Evolutionary conservation across 2,329 filamentous ascomycete species (phyloP).

Genomic region (Ceratocystis albifundus): DNA sequence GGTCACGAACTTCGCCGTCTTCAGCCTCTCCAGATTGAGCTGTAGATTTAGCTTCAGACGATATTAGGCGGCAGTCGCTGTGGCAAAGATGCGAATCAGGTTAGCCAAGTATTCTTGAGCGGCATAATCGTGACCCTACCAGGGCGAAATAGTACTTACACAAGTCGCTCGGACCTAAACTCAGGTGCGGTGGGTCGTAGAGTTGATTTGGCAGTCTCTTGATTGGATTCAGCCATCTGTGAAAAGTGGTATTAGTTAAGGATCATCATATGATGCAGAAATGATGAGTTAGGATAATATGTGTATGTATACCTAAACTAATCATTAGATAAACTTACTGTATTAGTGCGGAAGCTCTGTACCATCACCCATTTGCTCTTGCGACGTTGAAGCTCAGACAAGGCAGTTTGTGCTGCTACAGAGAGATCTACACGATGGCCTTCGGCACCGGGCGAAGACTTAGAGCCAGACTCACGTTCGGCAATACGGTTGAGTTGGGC

Average conservation of each 20-base stretch:
- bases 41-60: neutral
- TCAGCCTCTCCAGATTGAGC: conserved; percentile 43
- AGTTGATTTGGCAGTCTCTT: conserved; percentile 29
- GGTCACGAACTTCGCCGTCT: conserved; percentile 52
- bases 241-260: too few relatives aligned
- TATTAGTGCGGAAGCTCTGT: conserved; percentile 57
- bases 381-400: conserved; percentile 56
- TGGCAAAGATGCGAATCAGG: neutral
- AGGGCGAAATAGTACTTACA: conserved; percentile 23
- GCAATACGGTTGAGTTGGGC: conserved; percentile 55
- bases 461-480: conserved; percentile 45
- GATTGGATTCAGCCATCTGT: conserved; percentile 4
- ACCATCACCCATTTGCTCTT: conserved; percentile 61
- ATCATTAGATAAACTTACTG: conserved; percentile 35
- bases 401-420: conserved; percentile 58
- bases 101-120: too few relatives aligned
- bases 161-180: conserved; percentile 47
- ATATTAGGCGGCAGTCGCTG: conserved; percentile 1
- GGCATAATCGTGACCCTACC: too few relatives aligned
- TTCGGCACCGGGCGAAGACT: conserved; percentile 36
- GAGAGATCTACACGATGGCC: conserved; percentile 61
- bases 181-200: conserved; percentile 50
- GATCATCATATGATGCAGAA: neutral
- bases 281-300: conserved; percentile 22
- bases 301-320: conserved; percentile 21